A percentile compares a stretch with the other conserved stretches of the same genome.
Evolutionary conservation across 164 flowering plant species (phyloP).

Genomic region (Aristolochia fimbriata): DNA sequence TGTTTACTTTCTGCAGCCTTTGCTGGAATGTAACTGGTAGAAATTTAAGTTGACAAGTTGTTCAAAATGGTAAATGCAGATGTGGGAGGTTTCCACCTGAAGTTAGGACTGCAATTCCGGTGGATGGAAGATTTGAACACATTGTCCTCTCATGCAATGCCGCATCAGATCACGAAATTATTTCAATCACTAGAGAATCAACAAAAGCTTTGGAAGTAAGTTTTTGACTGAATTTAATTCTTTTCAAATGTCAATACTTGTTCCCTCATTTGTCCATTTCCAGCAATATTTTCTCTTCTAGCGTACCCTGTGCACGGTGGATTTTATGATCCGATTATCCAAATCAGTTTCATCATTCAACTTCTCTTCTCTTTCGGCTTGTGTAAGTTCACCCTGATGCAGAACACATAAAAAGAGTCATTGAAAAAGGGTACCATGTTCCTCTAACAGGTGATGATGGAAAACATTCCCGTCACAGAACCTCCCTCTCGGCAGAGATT

Average conservation of each 20-base stretch:
- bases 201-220: conserved; percentile 76
- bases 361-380: too few species aligned
- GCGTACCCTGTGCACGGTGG: too few species aligned
- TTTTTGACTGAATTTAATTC: neutral
- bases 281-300: too few species aligned
- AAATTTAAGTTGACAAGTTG: neutral
- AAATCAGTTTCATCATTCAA: too few species aligned
- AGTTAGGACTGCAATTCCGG: conserved; percentile 96
- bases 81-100: conserved; percentile 98
- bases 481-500: conserved; percentile 53
- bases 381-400: neutral
- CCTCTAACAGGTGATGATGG: conserved; percentile 43
- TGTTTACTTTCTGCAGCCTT: too few species aligned
- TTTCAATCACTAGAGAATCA: conserved; percentile 85
- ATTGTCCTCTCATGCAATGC: conserved; percentile 87
- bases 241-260: neutral
- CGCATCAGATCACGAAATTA: conserved; percentile 82
- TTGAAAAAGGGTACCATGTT: neutral
- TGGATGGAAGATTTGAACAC: conserved; percentile 92
- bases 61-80: conserved; percentile 28
- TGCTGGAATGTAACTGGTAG: neutral
- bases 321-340: too few species aligned
- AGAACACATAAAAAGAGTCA: neutral
- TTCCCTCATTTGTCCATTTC: neutral
- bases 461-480: conserved; percentile 23